Evolutionary conservation across 768 basidiomycete genomes (phyloP).

Genomic region (Kwoniella botswanensis): DNA sequence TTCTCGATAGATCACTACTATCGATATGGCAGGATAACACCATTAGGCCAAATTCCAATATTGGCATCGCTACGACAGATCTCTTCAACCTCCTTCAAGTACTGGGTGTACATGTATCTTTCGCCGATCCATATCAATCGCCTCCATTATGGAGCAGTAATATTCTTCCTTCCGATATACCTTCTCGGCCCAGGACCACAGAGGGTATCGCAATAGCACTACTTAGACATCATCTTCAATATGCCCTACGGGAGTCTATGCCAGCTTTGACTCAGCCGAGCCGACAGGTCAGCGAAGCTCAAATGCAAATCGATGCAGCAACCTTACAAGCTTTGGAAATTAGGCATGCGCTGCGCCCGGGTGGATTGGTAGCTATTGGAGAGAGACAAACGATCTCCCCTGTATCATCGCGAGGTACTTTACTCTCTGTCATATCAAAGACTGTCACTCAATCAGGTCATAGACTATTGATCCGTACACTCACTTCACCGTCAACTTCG

Average conservation of each 20-base stretch:
- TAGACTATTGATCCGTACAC: slow-evolving; percentile 50
- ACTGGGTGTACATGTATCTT: slow-evolving; percentile 43
- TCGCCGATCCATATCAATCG: slow-evolving; percentile 31
- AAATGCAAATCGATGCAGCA: slow-evolving; percentile 58
- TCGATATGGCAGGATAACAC: slow-evolving; percentile 16
- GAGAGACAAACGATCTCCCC: slow-evolving; percentile 33
- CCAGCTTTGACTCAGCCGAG: slow-evolving; percentile 41
- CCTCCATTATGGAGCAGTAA: slow-evolving; percentile 5
- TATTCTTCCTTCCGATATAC: background rate
- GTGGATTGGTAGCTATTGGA: slow-evolving; percentile 24
- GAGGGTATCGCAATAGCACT: slow-evolving; percentile 44
- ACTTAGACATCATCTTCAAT: slow-evolving; percentile 48
- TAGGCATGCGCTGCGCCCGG: slow-evolving; percentile 52
- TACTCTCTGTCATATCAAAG: slow-evolving; percentile 52
- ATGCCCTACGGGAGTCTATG: slow-evolving; percentile 53
- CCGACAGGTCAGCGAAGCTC: slow-evolving; percentile 31
- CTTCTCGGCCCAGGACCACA: background rate
- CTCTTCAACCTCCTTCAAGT: slow-evolving; percentile 41
- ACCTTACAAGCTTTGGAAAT: slow-evolving; percentile 56
- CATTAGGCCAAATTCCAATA: background rate
- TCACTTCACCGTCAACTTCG: slow-evolving; percentile 51
- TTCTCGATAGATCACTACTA: slow-evolving; percentile 61
- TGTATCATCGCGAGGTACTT: slow-evolving; percentile 47
- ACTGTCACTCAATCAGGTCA: slow-evolving; percentile 53
- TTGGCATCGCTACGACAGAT: slow-evolving; percentile 2